Evolutionary conservation across 1,284 basidiomycete genomes (phyloP).

Genomic region (Ustilago bromivora): DNA sequence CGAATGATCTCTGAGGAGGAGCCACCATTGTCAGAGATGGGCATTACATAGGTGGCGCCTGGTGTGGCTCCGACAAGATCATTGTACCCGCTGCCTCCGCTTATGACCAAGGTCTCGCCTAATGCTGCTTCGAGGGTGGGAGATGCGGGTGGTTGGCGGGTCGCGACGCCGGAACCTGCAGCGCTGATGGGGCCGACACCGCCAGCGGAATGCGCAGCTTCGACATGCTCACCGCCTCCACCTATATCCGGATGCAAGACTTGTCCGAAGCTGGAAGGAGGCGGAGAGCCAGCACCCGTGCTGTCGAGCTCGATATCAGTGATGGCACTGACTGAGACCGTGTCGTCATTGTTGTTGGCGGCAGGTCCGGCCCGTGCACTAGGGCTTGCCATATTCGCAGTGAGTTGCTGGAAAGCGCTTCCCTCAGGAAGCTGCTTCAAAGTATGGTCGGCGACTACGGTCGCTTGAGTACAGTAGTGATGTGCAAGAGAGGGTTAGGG

Average conservation of each 20-base stretch:
- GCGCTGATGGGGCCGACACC: background rate
- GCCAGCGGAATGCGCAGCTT: background rate
- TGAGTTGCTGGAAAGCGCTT: background rate
- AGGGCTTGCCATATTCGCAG: slow-evolving; percentile 14
- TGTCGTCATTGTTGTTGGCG: slow-evolving; percentile 18
- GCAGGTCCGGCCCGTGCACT: background rate
- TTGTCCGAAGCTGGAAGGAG: slow-evolving; percentile 13
- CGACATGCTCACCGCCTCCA: background rate
- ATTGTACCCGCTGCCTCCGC: slow-evolving; percentile 73
- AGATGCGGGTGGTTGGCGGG: background rate
- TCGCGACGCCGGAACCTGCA: background rate
- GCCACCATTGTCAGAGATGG: slow-evolving; percentile 79
- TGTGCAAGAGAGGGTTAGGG: background rate
- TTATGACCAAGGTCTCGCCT: slow-evolving; percentile 70
- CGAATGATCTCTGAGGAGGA: slow-evolving; percentile 63
- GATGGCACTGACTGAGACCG: slow-evolving; percentile 14
- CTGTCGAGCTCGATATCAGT: slow-evolving; percentile 36
- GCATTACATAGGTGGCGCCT: slow-evolving; percentile 69
- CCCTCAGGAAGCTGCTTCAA: background rate
- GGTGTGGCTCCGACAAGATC: slow-evolving; percentile 73
- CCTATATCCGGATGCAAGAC: background rate
- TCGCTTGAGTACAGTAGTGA: too few species aligned
- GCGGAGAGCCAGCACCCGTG: slow-evolving; percentile 40
- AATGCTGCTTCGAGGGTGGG: slow-evolving; percentile 17
- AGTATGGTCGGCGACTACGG: background rate